Conservation (phyloP, 345 rosid genomes). For the Psidium friedrichsthalianum region DNA sequence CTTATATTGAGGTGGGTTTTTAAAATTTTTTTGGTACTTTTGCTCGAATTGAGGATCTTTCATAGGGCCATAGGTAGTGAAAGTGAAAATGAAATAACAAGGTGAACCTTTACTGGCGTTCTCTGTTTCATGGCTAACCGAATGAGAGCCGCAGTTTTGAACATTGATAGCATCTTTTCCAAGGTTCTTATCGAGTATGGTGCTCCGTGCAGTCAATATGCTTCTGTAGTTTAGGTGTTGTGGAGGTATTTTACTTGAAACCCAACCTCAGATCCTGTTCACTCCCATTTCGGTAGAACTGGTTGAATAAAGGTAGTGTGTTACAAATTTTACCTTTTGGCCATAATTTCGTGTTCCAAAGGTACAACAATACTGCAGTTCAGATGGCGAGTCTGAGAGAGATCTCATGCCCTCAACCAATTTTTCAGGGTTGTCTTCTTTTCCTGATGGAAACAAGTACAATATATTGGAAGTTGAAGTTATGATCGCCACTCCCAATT, state of each 20-base stretch:
- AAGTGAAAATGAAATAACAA: neutral
- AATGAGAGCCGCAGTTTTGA: neutral
- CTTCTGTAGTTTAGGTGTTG: neutral
- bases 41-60: neutral
- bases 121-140: neutral
- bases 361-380: neutral
- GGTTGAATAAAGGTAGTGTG: neutral
- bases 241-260: neutral
- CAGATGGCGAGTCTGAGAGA: neutral
- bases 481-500: neutral
- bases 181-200: neutral
- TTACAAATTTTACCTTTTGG: neutral
- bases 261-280: neutral
- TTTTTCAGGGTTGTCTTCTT: neutral
- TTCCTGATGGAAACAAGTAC: neutral
- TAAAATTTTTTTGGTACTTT: neutral
- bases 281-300: neutral
- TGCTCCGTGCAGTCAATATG: neutral
- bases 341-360: neutral
- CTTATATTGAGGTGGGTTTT: slow-evolving; percentile 77
- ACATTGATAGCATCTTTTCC: neutral
- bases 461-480: neutral
- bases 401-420: neutral
- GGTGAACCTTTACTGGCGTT: neutral
- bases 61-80: neutral